Conservation (phyloP, 768 basidiomycete species). For the Cantharellus cinnabarinus region DNA sequence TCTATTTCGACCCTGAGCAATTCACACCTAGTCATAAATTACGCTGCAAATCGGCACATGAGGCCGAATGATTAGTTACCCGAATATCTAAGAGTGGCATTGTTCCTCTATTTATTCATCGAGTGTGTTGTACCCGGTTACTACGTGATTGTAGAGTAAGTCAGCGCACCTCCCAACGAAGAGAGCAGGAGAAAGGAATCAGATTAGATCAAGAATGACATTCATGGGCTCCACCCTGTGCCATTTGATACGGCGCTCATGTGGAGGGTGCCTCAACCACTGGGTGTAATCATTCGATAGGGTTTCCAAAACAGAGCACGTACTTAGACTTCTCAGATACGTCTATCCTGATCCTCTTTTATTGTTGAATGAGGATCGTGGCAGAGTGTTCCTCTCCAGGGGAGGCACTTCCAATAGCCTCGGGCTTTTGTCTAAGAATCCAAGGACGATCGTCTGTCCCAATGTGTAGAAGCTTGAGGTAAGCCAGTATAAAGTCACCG, state of each 20-base stretch:
- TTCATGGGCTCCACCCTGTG: neutral
- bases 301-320: neutral
- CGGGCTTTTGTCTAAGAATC: neutral
- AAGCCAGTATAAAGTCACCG: neutral
- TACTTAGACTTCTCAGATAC: too few species aligned
- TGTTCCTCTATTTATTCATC: too few species aligned
- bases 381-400: too few species aligned
- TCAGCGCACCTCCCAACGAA: neutral
- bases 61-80: too few species aligned
- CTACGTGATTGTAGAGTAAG: too few species aligned
- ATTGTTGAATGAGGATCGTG: too few species aligned
- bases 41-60: too few species aligned
- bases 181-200: neutral
- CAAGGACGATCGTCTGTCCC: neutral
- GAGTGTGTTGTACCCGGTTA: too few species aligned
- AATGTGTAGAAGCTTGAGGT: neutral
- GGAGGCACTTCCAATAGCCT: neutral
- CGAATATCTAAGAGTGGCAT: too few species aligned
- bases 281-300: neutral
- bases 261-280: neutral
- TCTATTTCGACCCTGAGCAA: too few species aligned
- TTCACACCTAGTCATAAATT: too few species aligned
- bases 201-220: neutral
- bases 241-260: neutral
- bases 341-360: too few species aligned